Percentiles rank a stretch among this genome's conserved stretches.
Conservation (phyloP, 2,329 filamentous ascomycete genomes). For the Metarhizium humberi region DNA sequence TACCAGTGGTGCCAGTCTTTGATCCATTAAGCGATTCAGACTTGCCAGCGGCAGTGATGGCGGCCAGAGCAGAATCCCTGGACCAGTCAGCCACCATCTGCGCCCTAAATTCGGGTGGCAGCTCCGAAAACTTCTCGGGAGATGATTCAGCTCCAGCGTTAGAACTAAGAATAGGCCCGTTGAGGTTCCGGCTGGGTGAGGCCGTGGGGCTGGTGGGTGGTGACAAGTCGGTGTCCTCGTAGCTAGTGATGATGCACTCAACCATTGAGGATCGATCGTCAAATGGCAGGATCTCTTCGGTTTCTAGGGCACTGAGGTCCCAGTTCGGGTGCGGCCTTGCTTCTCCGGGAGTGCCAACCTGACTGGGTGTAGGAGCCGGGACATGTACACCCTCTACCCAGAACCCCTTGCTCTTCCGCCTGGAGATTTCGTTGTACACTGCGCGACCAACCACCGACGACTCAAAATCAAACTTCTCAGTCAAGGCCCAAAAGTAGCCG, state of each 20-base stretch:
- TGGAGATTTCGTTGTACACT: conserved; percentile 66
- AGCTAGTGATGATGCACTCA: conserved; percentile 63
- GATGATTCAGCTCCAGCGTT: conserved; percentile 30
- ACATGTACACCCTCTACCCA: conserved; percentile 71
- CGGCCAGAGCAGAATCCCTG: conserved; percentile 60
- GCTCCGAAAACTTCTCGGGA: conserved; percentile 35
- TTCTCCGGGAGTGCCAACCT: conserved; percentile 46
- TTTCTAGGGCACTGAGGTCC: conserved; percentile 45
- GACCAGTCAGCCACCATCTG: conserved; percentile 75
- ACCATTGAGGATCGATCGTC: conserved; percentile 64
- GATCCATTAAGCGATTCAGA: conserved; percentile 71
- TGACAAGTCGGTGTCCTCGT: conserved; percentile 51
- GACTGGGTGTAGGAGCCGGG: conserved; percentile 56
- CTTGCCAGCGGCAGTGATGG: conserved; percentile 59
- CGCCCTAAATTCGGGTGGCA: conserved; percentile 61
- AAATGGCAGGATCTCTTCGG: conserved; percentile 62
- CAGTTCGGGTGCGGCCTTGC: conserved; percentile 33
- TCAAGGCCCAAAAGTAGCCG: conserved; percentile 78
- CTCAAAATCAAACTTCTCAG: conserved; percentile 70
- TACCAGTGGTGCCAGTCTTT: conserved; percentile 50
- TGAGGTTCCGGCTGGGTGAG: conserved; percentile 58
- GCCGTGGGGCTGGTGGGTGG: conserved; percentile 60
- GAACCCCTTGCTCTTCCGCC: conserved; percentile 62
- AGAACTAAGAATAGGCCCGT: conserved; percentile 50
- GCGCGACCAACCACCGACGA: conserved; percentile 57